phyloP scores from a whole-genome alignment of 2,329 filamentous ascomycete genomes.

The Alternaria ethzedia region DNA sequence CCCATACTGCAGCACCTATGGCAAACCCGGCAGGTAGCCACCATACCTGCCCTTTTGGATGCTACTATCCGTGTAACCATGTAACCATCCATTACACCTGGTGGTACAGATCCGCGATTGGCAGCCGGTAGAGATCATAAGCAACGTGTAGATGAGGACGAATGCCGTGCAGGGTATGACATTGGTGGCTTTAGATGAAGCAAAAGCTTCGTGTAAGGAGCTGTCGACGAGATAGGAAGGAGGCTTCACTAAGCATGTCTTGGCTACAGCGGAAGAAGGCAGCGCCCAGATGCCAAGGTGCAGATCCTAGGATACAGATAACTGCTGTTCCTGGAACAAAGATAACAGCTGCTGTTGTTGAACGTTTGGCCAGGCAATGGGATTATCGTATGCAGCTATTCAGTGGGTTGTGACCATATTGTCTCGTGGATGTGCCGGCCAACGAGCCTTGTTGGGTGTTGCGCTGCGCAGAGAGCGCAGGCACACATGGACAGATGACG shows the following conservation, averaged over 20 bases:
- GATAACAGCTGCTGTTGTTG: not conserved
- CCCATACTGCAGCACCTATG: slow-evolving; percentile 19
- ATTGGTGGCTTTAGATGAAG: slow-evolving; percentile 43
- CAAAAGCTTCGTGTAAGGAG: slow-evolving; percentile 34
- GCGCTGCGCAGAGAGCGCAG: not conserved
- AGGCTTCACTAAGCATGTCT: slow-evolving; percentile 37
- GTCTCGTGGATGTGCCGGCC: not conserved
- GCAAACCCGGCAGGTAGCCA: slow-evolving; percentile 39
- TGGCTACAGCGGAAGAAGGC: slow-evolving; percentile 26
- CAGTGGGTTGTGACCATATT: not conserved
- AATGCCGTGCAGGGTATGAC: slow-evolving; percentile 22
- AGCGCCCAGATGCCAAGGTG: slow-evolving; percentile 24
- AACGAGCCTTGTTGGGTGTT: not conserved
- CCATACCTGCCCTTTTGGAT: slow-evolving; percentile 36
- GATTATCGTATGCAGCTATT: not conserved
- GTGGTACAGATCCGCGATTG: slow-evolving; percentile 29
- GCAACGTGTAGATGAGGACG: slow-evolving; percentile 27
- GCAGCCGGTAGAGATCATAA: slow-evolving; percentile 19
- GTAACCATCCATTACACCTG: slow-evolving; percentile 13
- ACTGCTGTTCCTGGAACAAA: not conserved
- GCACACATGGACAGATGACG: not conserved
- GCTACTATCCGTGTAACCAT: slow-evolving; percentile 21
- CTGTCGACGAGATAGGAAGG: slow-evolving; percentile 39
- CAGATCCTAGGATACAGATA: slow-evolving; percentile 14
- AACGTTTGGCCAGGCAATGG: not conserved